Evolutionary conservation across 2,329 filamentous ascomycete species (phyloP).

Genomic region (Fusarium sp.): DNA sequence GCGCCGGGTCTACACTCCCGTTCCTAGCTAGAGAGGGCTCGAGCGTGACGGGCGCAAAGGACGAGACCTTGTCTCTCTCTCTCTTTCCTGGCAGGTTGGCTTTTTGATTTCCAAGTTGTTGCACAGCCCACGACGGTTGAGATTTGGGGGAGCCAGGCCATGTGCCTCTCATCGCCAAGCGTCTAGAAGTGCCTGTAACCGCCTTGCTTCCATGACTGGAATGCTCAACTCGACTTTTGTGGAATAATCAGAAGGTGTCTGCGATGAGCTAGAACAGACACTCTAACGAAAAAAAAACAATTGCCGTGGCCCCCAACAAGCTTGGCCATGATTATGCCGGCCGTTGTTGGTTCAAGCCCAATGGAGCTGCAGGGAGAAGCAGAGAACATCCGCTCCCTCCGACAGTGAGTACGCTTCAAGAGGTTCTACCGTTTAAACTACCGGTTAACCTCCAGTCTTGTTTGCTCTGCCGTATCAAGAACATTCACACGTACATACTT

Average conservation of each 20-base stretch:
- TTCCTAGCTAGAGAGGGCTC: neutral
- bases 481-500: neutral
- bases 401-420: neutral
- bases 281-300: neutral
- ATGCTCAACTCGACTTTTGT: neutral
- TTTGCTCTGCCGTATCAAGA: neutral
- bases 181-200: neutral
- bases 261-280: neutral
- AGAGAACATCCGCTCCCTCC: neutral
- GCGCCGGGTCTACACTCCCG: neutral
- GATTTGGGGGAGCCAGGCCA: neutral
- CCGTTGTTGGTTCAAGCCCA: neutral
- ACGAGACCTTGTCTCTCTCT: neutral
- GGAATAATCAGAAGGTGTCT: neutral
- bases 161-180: neutral
- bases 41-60: neutral
- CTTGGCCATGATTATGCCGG: neutral
- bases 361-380: neutral
- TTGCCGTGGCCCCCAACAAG: neutral
- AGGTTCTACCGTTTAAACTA: neutral
- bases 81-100: neutral
- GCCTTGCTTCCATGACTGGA: neutral
- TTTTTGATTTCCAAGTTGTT: neutral
- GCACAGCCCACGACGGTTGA: neutral
- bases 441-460: neutral